Base-by-base conservation (phyloP, 768 basidiomycete species). In the Tylopilus subfusipes region DNA sequence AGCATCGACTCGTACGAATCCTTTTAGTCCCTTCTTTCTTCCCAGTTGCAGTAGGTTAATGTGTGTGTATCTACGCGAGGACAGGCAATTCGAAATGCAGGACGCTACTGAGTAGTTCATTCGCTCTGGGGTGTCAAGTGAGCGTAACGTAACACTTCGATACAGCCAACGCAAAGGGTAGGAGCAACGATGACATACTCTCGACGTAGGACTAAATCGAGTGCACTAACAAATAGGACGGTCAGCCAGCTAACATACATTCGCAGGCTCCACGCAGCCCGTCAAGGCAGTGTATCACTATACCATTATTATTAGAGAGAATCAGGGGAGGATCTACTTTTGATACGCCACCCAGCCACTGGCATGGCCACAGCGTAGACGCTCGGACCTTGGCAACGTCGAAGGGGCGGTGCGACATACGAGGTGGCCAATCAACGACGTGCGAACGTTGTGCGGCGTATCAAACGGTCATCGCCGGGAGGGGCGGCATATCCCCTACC, bases 1-100 rank as follows among this genome's bases (percentile, higher is more conserved):
- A 57, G 49, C 7, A 22, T 58, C 50, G 56, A 43, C 42, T 58
- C 54, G 33, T 69, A 63, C 56, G 44, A 42, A 55, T 57, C 29
- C 39, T 52, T 67, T 65, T 63, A 63, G 65, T 69, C 18, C 3
- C 24, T 53, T 54, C 30, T 19, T 36, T 36, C 18, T 33, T 45
- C 21, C 19, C 53, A 13, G 50, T 39, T 56, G 34, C 30, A 48
- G 43, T 51, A 57, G 55, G 33, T 51, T 47, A 19, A 18, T 33
- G 36, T 48, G 42, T 48, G 46, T 46, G 33, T 22, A 22, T 57
- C 48, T 27, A 48, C 40, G 48, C 39, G 46, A 55, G 53, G 52
- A 48, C 54, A 54, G 18, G 49, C 42, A 43, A 50, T 58, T 54
- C 42, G 19, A 54, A 47, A 50, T 42, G 25, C 25, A 13, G 19